Evolutionary conservation across 148 eudicot genomes (phyloP).

Genomic region (Polygonum maritimum): DNA sequence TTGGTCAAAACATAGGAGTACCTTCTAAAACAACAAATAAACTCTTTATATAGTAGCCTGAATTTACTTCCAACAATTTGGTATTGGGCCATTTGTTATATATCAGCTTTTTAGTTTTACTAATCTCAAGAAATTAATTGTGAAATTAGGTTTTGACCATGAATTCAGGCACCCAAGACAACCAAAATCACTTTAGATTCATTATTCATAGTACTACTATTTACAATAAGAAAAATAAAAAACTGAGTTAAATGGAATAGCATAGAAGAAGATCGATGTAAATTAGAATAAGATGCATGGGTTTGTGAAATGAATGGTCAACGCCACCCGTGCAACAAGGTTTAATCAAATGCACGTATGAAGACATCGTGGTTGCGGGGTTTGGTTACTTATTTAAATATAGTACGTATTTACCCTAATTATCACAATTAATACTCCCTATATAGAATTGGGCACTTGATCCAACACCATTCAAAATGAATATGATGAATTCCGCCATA

Average conservation of each 20-base stretch:
- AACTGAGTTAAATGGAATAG: background rate
- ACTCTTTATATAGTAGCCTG: background rate
- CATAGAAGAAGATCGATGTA: background rate
- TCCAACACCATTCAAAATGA: slow-evolving; percentile 2
- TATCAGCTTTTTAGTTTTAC: background rate
- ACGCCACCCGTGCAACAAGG: slow-evolving; percentile 8
- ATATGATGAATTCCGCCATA: background rate
- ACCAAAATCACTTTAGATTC: background rate
- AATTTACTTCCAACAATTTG: too few relatives aligned
- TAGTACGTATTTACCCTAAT: background rate
- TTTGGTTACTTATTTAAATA: background rate
- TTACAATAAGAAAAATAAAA: background rate
- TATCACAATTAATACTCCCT: background rate
- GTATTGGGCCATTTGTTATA: too few relatives aligned
- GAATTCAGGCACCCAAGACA: background rate
- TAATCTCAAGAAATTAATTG: background rate
- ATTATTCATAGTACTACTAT: background rate
- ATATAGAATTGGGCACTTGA: background rate
- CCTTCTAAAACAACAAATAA: too few relatives aligned
- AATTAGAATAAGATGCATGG: background rate
- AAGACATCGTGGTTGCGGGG: slow-evolving; percentile 12
- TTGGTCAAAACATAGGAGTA: too few relatives aligned
- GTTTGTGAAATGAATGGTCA: background rate
- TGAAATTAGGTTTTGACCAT: background rate
- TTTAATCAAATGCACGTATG: slow-evolving; percentile 8